Evolutionary conservation across 257 asterid species (phyloP).

Genomic region (Primulina tabacum): DNA sequence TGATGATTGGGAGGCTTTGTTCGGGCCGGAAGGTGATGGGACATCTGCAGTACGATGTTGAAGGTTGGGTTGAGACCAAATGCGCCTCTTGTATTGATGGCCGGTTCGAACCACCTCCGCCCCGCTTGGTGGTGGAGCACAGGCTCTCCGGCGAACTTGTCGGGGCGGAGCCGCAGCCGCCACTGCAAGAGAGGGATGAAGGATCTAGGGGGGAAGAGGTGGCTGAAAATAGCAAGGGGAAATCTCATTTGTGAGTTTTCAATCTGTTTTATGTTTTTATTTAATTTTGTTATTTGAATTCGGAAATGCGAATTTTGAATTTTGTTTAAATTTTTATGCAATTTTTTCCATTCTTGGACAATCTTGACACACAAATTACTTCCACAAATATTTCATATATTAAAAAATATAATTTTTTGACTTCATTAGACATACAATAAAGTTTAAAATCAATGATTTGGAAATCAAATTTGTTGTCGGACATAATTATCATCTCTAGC

Average conservation of each 20-base stretch:
- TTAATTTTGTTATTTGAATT: no score
- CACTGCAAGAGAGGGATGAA: slow-evolving; percentile 32
- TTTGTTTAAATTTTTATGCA: no score
- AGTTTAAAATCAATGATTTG: no score
- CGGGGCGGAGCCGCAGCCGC: slow-evolving; percentile 18
- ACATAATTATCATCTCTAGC: no score
- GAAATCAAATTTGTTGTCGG: no score
- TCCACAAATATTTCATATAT: no score
- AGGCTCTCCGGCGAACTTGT: slow-evolving; percentile 22
- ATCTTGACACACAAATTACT: no score
- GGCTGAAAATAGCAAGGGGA: slow-evolving; percentile 19
- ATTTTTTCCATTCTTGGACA: no score
- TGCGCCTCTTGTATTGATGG: slow-evolving; percentile 84
- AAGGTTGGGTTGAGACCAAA: slow-evolving; percentile 79
- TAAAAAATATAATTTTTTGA: no score
- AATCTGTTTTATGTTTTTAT: background rate
- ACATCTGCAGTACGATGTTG: slow-evolving; percentile 62
- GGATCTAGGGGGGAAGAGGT: slow-evolving; percentile 18
- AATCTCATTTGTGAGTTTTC: slow-evolving; percentile 27
- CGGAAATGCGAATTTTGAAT: no score
- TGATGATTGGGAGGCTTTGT: slow-evolving; percentile 80
- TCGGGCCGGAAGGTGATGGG: slow-evolving; percentile 75
- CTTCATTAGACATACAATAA: no score
- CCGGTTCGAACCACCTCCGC: slow-evolving; percentile 46
- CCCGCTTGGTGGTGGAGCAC: slow-evolving; percentile 42